phyloP scores from a whole-genome alignment of 768 basidiomycete species.

The Naganishia antarctica region DNA sequence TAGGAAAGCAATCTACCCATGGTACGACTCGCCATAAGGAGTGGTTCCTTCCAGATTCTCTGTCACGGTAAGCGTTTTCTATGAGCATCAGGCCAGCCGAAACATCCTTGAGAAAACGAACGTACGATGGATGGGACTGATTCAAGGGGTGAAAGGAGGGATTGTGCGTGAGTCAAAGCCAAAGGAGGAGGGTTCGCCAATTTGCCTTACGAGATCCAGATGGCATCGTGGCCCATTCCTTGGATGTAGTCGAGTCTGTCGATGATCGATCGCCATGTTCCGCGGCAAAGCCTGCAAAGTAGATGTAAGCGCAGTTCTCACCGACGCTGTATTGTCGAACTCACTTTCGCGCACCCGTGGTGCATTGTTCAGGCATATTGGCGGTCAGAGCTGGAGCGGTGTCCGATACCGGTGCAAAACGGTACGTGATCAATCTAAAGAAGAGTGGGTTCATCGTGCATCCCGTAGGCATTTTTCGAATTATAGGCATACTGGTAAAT shows the following conservation, averaged over 20 bases:
- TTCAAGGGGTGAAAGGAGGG: too few relatives aligned
- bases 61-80: constrained; percentile 61
- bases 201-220: constrained; percentile 45
- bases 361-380: neutral
- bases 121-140: too few relatives aligned
- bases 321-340: too few relatives aligned
- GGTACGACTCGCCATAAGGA: constrained; percentile 77
- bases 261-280: constrained; percentile 68
- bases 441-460: neutral
- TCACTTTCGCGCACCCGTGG: constrained; percentile 4
- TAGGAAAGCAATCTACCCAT: constrained; percentile 57
- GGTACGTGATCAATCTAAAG: constrained; percentile 56
- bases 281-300: constrained; percentile 65
- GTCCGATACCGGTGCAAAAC: constrained; percentile 65
- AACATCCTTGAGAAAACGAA: too few relatives aligned
- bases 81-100: constrained; percentile 53
- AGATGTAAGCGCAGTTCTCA: too few relatives aligned
- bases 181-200: too few relatives aligned
- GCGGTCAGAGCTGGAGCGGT: constrained; percentile 50
- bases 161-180: too few relatives aligned
- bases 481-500: constrained; percentile 63
- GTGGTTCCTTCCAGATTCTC: constrained; percentile 65
- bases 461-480: too few relatives aligned
- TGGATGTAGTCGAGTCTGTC: constrained; percentile 80
- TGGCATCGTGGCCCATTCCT: constrained; percentile 63